Evolutionary conservation across 179 eudicot genomes (phyloP).

Genomic region (Gypsophila paniculata): DNA sequence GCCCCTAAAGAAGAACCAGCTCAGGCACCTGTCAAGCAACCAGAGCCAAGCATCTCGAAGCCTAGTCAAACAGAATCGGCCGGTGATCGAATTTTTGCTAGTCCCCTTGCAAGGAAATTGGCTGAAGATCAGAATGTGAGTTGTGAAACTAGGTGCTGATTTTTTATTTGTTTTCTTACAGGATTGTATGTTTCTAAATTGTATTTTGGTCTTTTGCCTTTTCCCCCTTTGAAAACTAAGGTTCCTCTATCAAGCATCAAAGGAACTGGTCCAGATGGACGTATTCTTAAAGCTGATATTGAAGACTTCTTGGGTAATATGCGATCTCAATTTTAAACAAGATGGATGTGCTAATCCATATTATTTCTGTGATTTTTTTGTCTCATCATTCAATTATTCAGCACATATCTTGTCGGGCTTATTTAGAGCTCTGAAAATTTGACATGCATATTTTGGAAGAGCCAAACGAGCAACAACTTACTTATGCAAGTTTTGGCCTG

Average conservation of each 20-base stretch:
- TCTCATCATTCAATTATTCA: background rate
- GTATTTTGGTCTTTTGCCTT: background rate
- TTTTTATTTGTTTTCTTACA: background rate
- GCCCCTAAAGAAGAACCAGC: slow-evolving; percentile 52
- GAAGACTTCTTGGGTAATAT: slow-evolving; percentile 77
- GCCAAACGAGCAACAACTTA: background rate
- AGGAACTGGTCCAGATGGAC: slow-evolving; percentile 95
- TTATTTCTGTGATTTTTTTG: background rate
- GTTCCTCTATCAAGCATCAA: slow-evolving; percentile 75
- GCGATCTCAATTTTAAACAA: background rate
- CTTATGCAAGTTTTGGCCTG: background rate
- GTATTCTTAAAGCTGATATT: slow-evolving; percentile 85
- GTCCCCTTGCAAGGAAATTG: slow-evolving; percentile 89
- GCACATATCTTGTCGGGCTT: background rate
- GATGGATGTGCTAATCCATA: slow-evolving; percentile 5
- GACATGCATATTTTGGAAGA: background rate
- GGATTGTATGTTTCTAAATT: slow-evolving; percentile 8
- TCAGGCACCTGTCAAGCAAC: slow-evolving; percentile 40
- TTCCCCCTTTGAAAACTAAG: slow-evolving; percentile 31
- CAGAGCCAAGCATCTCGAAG: slow-evolving; percentile 49
- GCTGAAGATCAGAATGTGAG: slow-evolving; percentile 86
- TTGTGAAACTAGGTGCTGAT: slow-evolving; percentile 11
- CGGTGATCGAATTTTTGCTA: slow-evolving; percentile 81
- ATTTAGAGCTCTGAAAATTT: slow-evolving; percentile 3
- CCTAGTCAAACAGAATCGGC: slow-evolving; percentile 45